These are phyloP conservation scores for Penicillium bovifimosum DNA, from an alignment of 495 filamentous ascomycete species.

Conservation along the genomic window DNA sequence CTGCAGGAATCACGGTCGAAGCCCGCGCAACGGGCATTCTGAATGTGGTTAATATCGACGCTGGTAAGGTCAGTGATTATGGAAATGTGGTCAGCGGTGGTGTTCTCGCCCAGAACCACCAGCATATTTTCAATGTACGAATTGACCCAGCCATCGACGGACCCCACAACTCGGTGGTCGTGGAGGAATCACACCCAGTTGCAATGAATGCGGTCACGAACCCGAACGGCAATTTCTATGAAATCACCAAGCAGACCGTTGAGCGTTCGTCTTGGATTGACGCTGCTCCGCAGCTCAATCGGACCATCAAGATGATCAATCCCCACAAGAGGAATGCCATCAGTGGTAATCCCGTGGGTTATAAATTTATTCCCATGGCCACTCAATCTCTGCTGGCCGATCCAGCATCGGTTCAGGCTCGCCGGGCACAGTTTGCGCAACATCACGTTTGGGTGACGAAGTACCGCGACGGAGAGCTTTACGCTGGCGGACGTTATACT, in stretches of 20 bases:
- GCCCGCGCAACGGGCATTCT: constrained; percentile 83
- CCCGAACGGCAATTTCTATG: constrained; percentile 78
- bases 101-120: constrained; percentile 75
- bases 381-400: constrained; percentile 82
- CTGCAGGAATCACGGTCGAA: constrained; percentile 76
- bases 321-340: constrained; percentile 59
- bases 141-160: constrained; percentile 84
- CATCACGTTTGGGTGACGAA: constrained; percentile 81
- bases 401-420: constrained; percentile 63
- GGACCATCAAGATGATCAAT: constrained; percentile 81
- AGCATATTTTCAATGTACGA: constrained; percentile 89
- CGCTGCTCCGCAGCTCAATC: constrained; percentile 58
- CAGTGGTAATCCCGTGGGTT: constrained; percentile 71
- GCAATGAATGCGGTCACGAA: constrained; percentile 67
- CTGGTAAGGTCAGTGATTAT: constrained; percentile 51
- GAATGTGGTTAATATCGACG: constrained; percentile 81
- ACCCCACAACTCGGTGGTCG: constrained; percentile 60
- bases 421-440: constrained; percentile 80
- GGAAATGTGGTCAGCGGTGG: constrained; percentile 87
- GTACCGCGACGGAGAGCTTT: constrained; percentile 74
- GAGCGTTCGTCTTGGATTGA: constrained; percentile 63
- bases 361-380: constrained; percentile 70
- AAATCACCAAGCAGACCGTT: constrained; percentile 55
- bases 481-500: constrained; percentile 80
- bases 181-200: constrained; percentile 69